phyloP scores from a whole-genome alignment of 78 protist genomes.

The Dictyostelium purpureum region DNA sequence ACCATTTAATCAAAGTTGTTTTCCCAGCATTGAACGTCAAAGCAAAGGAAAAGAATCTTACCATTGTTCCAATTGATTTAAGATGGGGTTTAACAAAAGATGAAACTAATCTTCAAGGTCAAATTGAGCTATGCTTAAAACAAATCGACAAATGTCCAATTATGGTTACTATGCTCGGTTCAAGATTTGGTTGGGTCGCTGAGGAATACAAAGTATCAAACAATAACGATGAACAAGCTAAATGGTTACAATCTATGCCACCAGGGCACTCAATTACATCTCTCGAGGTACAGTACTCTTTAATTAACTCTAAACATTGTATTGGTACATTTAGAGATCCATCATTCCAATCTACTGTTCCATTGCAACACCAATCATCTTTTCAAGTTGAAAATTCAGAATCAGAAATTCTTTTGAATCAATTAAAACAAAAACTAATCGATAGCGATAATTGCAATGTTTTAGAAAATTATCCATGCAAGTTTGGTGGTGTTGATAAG shows the following conservation, averaged over 20 bases:
- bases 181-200: conserved; percentile 71
- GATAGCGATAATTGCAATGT: not conserved
- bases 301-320: conserved; percentile 31
- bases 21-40: conserved; percentile 60
- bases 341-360: not conserved
- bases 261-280: conserved; percentile 50
- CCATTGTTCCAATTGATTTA: conserved; percentile 68
- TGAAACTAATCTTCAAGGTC: conserved; percentile 61
- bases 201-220: conserved; percentile 18
- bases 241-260: conserved; percentile 24
- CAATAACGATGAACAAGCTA: not conserved
- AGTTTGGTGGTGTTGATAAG: conserved; percentile 12
- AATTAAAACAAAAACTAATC: not conserved
- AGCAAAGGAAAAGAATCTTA: conserved; percentile 43
- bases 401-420: not conserved
- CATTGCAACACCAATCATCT: not conserved
- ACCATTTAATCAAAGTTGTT: conserved; percentile 42
- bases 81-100: conserved; percentile 81
- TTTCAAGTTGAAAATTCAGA: conserved; percentile 21
- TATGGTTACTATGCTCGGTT: conserved; percentile 31
- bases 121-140: conserved; percentile 55
- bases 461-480: conserved; percentile 27
- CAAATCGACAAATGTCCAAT: conserved; percentile 68
- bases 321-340: conserved; percentile 23
- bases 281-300: conserved; percentile 37